A percentile compares a stretch with the other conserved stretches of the same genome.
Evolutionary conservation across 1,284 basidiomycete genomes (phyloP).

Genomic region (Pseudozyma sp.): DNA sequence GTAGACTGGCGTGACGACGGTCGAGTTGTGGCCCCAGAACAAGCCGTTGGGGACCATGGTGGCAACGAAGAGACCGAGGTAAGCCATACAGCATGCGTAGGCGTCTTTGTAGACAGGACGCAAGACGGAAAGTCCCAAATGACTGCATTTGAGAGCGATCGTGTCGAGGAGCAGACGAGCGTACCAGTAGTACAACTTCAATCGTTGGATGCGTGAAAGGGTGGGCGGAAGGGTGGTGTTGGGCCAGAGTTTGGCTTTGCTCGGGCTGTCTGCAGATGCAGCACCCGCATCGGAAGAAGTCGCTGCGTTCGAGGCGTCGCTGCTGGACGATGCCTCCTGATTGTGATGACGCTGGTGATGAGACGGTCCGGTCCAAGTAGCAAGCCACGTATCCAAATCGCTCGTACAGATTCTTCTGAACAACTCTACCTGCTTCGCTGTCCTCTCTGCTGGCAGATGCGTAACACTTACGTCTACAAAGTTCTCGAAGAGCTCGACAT

Average conservation of each 20-base stretch:
- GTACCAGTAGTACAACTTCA: slow-evolving; percentile 55
- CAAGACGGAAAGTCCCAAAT: slow-evolving; percentile 30
- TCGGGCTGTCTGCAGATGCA: neutral
- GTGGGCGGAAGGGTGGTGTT: slow-evolving; percentile 25
- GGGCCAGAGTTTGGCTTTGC: slow-evolving; percentile 2
- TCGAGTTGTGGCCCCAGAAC: slow-evolving; percentile 49
- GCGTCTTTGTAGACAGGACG: slow-evolving; percentile 54
- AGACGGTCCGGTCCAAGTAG: slow-evolving; percentile 41
- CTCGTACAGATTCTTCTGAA: slow-evolving; percentile 37
- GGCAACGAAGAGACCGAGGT: slow-evolving; percentile 54
- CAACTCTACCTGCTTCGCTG: slow-evolving; percentile 47
- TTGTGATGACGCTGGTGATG: slow-evolving; percentile 5
- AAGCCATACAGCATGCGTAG: slow-evolving; percentile 50
- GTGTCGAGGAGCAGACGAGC: slow-evolving; percentile 47
- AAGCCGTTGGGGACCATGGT: slow-evolving; percentile 47
- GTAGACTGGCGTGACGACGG: slow-evolving; percentile 55
- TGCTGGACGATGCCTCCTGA: neutral
- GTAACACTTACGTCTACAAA: slow-evolving; percentile 27
- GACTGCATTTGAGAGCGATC: slow-evolving; percentile 44
- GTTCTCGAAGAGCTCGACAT: slow-evolving; percentile 51
- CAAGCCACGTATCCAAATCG: slow-evolving; percentile 51
- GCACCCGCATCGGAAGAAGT: neutral
- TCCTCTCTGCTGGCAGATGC: slow-evolving; percentile 14
- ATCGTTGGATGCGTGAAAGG: slow-evolving; percentile 22
- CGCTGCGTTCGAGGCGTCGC: neutral